Evolutionary conservation across 352 stramenopile genomes (phyloP), one percentile per base, ranked within the genome.

Genomic region (Nothophytophthora sp.): DNA sequence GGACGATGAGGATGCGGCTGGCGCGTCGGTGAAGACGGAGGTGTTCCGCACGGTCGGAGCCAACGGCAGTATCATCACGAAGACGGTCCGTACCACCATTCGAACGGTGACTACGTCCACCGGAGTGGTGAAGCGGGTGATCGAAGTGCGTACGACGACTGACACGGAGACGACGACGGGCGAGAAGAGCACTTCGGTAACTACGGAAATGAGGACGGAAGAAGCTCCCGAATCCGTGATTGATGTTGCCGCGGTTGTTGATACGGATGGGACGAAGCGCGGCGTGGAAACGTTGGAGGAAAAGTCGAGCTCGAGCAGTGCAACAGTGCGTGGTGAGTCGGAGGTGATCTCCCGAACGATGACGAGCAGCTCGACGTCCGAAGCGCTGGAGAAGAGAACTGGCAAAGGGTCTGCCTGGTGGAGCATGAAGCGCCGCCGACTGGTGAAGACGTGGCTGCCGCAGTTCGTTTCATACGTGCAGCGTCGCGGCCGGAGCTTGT

Each of bases 401-500:
- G 38, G 40, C 9, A 55, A 64, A 33, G 60, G 50, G 10, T 66
- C 61, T 37, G 61, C 61, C 0, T 66, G 35, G 55, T 66, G 39
- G 49, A 38, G 56, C 25, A 66, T 65, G 44, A 66, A 66, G 37
- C 55, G 42, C 1, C 55, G 61, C 2, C 49, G 55, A 40, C 50
- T 66, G 25, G 55, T 66, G 1, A 70, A 70, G 35, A 59, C 55
- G 0, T 70, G 61, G 61, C 46, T 66, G 18, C 61, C 61, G 16
- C 44, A 66, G 25, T 70, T 70, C 27, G 54, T 66, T 5, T 70
- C 61, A 2, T 66, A 70, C 32, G 61, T 70, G 3, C 61, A 70
- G 36, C 56, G 52, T 48, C 61, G 61, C 27, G 61, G 61, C 9
- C 45, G 55, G 11, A 64, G 41, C 22, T 28, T 70, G 27, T 65